A percentile compares a stretch with the other conserved stretches of the same genome.
Evolutionary conservation across 1,284 basidiomycete genomes (phyloP).

Genomic region (Laetiporus sulphureus): DNA sequence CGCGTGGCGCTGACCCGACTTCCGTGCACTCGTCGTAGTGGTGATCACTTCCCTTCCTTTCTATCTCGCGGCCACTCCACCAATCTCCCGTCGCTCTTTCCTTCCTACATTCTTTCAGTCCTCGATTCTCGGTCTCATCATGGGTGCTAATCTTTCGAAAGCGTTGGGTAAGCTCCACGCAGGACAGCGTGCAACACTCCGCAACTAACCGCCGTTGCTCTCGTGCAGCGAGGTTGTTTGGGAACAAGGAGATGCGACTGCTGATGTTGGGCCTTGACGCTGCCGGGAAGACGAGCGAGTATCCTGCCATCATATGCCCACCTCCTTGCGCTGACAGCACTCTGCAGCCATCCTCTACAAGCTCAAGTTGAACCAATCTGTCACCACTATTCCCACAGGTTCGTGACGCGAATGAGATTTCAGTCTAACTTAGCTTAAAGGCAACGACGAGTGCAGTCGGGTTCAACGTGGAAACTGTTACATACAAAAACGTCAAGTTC

Average conservation of each 20-base stretch:
- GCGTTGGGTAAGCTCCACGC: conserved; percentile 61
- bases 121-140: conserved; percentile 26
- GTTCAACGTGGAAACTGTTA: conserved; percentile 99
- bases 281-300: conserved; percentile 91
- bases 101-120: conserved; percentile 25
- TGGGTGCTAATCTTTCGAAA: conserved; percentile 78
- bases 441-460: conserved; percentile 54
- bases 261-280: conserved; percentile 92
- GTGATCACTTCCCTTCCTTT: conserved; percentile 19
- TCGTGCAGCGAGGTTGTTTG: conserved; percentile 81
- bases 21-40: no score
- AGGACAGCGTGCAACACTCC: not conserved
- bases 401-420: conserved; percentile 22
- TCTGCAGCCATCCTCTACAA: conserved; percentile 93
- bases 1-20: no score
- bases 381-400: conserved; percentile 99
- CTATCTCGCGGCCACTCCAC: conserved; percentile 26
- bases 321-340: conserved; percentile 13
- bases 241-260: conserved; percentile 98
- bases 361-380: conserved; percentile 97
- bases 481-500: conserved; percentile 99
- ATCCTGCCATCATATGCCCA: not conserved
- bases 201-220: not conserved
- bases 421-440: not conserved
- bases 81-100: conserved; percentile 42